Conservation (phyloP, 208 protist species). For the Sergeia podlipaevii region DNA sequence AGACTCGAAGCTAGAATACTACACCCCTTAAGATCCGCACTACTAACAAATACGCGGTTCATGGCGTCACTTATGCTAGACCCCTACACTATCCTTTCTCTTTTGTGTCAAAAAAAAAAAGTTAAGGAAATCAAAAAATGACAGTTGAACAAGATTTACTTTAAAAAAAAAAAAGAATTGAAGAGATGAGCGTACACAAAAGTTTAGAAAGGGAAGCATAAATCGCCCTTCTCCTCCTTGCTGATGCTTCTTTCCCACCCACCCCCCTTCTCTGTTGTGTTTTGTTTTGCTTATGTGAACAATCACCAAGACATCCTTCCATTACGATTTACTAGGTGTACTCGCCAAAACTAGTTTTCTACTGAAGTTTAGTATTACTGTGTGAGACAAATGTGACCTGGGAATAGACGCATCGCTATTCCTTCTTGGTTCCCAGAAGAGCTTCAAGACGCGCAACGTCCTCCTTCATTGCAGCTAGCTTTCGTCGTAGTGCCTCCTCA, state of each 20-base stretch:
- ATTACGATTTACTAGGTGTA: too few species aligned
- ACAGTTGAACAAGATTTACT: not conserved
- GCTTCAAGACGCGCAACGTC: slow-evolving; percentile 54
- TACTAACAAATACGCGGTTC: slow-evolving; percentile 58
- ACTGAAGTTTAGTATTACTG: not conserved
- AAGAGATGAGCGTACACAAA: not conserved
- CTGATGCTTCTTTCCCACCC: too few species aligned
- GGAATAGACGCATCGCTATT: not conserved
- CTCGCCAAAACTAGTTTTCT: too few species aligned
- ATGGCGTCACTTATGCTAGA: too few species aligned
- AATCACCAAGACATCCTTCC: too few species aligned
- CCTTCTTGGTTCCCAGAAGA: slow-evolving; percentile 27
- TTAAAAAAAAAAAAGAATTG: slow-evolving; percentile 10
- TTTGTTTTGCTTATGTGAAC: too few species aligned
- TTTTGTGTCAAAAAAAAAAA: slow-evolving; percentile 4
- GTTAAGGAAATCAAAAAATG: not conserved
- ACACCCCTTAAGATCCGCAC: slow-evolving; percentile 46
- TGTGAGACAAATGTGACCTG: not conserved
- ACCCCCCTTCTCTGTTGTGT: too few species aligned
- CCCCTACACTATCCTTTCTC: not conserved
- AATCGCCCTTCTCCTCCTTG: too few species aligned
- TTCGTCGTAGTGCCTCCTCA: slow-evolving; percentile 16
- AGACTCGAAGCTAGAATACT: slow-evolving; percentile 17
- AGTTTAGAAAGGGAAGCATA: too few species aligned
- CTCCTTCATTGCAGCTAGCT: slow-evolving; percentile 50